Base-by-base conservation (phyloP, 345 rosid species). In the Excoecaria cochinchinensis region DNA sequence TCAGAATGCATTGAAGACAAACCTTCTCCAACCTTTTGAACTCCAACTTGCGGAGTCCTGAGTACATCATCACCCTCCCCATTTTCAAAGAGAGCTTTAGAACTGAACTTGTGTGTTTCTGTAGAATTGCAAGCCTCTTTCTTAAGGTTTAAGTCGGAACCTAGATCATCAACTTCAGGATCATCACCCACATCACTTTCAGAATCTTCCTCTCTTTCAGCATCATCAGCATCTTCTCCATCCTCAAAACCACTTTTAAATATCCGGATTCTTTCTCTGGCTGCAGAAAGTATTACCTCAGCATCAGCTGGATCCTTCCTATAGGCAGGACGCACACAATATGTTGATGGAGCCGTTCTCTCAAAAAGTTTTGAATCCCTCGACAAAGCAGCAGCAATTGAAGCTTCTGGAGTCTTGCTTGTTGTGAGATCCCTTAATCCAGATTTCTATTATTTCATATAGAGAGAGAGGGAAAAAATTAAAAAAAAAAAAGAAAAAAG, bases 401-500 rank as follows among this genome's bases (percentile, higher is more conserved):
- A 94, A 56, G 98, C 97, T 88, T 94, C 97, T n/a, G 97, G 98
- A 58, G 95, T 94, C 88, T 88, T 91, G 85, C 98, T 94, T 2
- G 95, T 88, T 19, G 95, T 86, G 77, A 94, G 90, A 87, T 94
- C 97, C 81, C 98, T 86, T 78, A 94, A 84, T 70, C 97, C 98
- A 79, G 91, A 94, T 85, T 87, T 91, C 98, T 93, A 21, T 63
- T 17, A 31, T 31, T 31, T 31, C 31, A 31, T 31, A 31, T 77
- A 74, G 70, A 76, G n/a, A n/a, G n/a, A n/a, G n/a, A n/a, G n/a
- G n/a, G n/a, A n/a, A n/a, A n/a, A n/a, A n/a, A n/a, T n/a, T n/a
- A n/a, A n/a, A n/a, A n/a, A n/a, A n/a, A n/a, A n/a, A n/a, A n/a
- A n/a, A n/a, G n/a, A n/a, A n/a, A n/a, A 59, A 21, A 67, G 17